These are phyloP conservation scores for Casuarina cunninghamiana DNA, from an alignment of 306 rosid species.

Conservation along the genomic window DNA sequence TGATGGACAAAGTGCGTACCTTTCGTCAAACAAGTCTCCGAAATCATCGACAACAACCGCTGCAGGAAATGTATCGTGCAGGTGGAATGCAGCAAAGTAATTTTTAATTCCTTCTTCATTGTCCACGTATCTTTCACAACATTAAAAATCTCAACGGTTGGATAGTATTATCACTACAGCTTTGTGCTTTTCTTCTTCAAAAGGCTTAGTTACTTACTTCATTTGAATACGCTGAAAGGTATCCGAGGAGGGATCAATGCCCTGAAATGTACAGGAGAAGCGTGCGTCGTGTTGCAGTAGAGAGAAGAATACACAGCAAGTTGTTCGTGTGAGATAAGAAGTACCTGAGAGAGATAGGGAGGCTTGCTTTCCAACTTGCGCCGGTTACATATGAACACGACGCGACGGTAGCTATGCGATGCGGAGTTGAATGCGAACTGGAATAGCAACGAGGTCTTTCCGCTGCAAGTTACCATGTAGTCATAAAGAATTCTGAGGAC, in stretches of 20 bases:
- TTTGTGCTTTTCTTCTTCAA: background rate
- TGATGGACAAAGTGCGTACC: constrained; percentile 30
- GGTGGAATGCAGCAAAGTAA: constrained; percentile 87
- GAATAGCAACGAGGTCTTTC: constrained; percentile 78
- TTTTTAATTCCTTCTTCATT: constrained; percentile 75
- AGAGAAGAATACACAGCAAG: background rate
- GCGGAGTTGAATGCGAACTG: constrained; percentile 79
- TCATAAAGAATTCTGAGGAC: background rate
- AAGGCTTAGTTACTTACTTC: constrained; percentile 49
- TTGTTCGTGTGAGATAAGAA: background rate
- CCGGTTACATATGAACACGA: constrained; percentile 71
- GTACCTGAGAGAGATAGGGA: constrained; percentile 86
- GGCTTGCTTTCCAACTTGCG: constrained; percentile 63
- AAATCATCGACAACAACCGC: constrained; percentile 80
- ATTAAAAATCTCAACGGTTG: background rate
- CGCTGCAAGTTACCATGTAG: constrained; percentile 37
- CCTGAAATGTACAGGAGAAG: constrained; percentile 44
- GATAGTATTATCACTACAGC: background rate
- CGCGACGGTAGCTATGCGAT: constrained; percentile 28
- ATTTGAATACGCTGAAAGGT: constrained; percentile 67
- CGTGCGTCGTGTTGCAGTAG: background rate
- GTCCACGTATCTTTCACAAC: constrained; percentile 58
- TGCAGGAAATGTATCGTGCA: constrained; percentile 58
- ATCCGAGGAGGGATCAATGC: constrained; percentile 58
- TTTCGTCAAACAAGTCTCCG: constrained; percentile 69